Conservation (phyloP, 805 yeast species). For the Candida silvicultrix region DNA sequence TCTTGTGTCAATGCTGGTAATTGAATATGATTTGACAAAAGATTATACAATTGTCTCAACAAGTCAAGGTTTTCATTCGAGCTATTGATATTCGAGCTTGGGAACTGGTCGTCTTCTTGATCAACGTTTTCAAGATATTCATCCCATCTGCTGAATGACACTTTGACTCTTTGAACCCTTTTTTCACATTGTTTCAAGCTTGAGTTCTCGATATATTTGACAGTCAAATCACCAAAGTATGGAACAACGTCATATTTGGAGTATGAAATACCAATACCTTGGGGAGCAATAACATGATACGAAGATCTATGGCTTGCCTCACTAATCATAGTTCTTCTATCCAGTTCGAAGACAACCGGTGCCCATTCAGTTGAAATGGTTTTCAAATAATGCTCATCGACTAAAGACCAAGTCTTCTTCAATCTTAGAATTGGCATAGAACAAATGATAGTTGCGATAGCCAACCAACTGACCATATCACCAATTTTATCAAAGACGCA, state of each 20-base stretch:
- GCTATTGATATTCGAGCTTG: conserved; percentile 11
- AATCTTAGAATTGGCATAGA: conserved; percentile 78
- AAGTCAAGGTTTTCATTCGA: conserved; percentile 23
- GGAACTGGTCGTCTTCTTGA: conserved; percentile 30
- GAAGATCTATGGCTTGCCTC: conserved; percentile 52
- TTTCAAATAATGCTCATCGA: conserved; percentile 52
- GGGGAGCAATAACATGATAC: conserved; percentile 76
- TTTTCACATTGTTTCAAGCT: conserved; percentile 53
- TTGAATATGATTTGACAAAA: conserved; percentile 38
- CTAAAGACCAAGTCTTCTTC: conserved; percentile 66
- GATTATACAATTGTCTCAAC: conserved; percentile 34
- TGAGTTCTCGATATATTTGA: conserved; percentile 29
- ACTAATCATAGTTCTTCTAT: conserved; percentile 60
- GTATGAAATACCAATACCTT: conserved; percentile 74
- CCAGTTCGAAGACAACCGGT: conserved; percentile 84
- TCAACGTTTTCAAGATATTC: conserved; percentile 50
- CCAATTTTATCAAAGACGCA: conserved; percentile 71
- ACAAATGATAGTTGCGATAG: conserved; percentile 77
- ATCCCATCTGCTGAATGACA: conserved; percentile 80
- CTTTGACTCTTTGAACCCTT: conserved; percentile 59
- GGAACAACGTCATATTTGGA: conserved; percentile 79
- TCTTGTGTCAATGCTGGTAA: conserved; percentile 40
- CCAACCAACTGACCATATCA: conserved; percentile 92
- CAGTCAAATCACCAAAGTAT: conserved; percentile 80
- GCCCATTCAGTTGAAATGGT: conserved; percentile 81